Percentiles rank a stretch among this genome's conserved stretches.
phyloP scores from a whole-genome alignment of 345 rosid species.

The Heritiera fomes region DNA sequence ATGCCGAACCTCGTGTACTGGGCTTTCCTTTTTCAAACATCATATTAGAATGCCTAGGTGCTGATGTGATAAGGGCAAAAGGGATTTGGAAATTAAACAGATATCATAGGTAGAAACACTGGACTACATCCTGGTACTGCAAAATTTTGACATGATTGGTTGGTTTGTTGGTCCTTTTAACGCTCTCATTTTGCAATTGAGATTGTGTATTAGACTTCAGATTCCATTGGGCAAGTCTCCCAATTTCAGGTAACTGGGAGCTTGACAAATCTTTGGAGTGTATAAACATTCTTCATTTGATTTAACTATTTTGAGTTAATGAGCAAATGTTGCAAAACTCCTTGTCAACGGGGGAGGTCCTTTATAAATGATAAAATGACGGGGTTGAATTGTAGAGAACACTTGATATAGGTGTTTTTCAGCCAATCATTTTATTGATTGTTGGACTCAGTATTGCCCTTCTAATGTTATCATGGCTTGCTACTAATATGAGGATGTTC shows the following conservation, averaged over 20 bases:
- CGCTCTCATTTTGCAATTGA: neutral
- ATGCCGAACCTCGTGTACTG: too few species aligned
- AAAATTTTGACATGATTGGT: neutral
- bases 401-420: neutral
- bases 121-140: neutral
- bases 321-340: neutral
- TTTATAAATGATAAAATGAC: neutral
- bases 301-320: neutral
- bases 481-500: neutral
- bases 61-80: neutral
- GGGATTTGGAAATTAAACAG: neutral
- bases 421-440: slow-evolving; percentile 2
- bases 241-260: neutral
- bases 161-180: neutral
- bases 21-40: too few species aligned
- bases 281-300: neutral
- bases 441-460: neutral
- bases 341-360: neutral
- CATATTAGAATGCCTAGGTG: too few species aligned
- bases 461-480: neutral
- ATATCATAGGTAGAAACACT: neutral
- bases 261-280: neutral
- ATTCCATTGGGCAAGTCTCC: neutral
- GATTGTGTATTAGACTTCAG: neutral
- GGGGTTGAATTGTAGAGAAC: neutral